phyloP scores from a whole-genome alignment of 805 yeast genomes.

The Candida nitratophila region DNA sequence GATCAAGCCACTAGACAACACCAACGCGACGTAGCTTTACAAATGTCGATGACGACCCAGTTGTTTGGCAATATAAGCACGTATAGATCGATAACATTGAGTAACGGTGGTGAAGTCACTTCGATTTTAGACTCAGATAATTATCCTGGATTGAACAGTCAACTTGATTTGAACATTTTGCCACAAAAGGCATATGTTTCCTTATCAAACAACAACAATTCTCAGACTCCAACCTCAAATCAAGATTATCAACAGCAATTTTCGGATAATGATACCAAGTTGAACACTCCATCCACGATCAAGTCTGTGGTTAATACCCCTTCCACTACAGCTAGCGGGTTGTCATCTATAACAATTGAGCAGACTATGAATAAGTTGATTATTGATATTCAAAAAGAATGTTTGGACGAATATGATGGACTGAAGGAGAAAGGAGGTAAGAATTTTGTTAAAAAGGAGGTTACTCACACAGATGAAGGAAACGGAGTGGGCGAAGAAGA shows the following conservation, averaged over 20 bases:
- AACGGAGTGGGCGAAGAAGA: background rate
- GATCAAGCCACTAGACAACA: background rate
- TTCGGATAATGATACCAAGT: too few relatives aligned
- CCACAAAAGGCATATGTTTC: too few relatives aligned
- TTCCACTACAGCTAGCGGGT: too few relatives aligned
- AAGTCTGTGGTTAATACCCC: too few relatives aligned
- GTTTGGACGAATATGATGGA: background rate
- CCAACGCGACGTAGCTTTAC: background rate
- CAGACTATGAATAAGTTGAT: background rate
- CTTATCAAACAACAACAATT: too few relatives aligned
- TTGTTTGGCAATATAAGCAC: slow-evolving; percentile 1
- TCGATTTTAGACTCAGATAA: background rate
- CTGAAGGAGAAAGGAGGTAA: background rate
- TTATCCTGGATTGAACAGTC: background rate
- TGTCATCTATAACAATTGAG: background rate
- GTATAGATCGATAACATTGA: slow-evolving; percentile 4
- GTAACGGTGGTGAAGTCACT: slow-evolving; percentile 3
- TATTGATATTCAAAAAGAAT: background rate
- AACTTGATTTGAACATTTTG: background rate
- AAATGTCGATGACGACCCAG: slow-evolving; percentile 3
- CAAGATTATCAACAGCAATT: too few relatives aligned
- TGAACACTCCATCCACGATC: too few relatives aligned
- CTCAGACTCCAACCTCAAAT: too few relatives aligned
- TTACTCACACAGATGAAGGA: background rate
- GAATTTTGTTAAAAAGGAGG: background rate